Percentiles rank a stretch among this genome's conserved stretches.
phyloP scores from a whole-genome alignment of 306 rosid species.

The Cicer chorassanicum region DNA sequence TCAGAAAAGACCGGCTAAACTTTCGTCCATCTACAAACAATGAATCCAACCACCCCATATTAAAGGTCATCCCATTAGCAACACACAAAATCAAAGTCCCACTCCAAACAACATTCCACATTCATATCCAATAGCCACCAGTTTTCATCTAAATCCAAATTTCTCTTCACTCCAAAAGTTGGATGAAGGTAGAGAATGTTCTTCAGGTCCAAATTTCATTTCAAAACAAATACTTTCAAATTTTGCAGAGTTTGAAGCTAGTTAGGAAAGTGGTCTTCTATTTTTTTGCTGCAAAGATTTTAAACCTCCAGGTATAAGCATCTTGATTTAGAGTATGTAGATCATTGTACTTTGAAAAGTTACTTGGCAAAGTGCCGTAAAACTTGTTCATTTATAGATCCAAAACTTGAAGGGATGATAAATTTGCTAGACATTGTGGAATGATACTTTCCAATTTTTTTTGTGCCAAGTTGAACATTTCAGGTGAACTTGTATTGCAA shows the following conservation, averaged over 20 bases:
- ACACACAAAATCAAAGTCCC: constrained; percentile 36
- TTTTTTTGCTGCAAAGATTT: constrained; percentile 46
- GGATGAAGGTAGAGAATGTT: not conserved
- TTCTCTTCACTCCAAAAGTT: not conserved
- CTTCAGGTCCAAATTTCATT: not conserved
- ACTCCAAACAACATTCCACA: constrained; percentile 47
- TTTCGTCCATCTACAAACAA: too few relatives aligned
- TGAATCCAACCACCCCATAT: not conserved
- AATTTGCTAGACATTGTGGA: constrained; percentile 47
- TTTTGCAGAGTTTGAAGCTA: constrained; percentile 44
- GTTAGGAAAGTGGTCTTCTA: constrained; percentile 44
- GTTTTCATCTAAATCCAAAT: constrained; percentile 48
- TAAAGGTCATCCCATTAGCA: too few relatives aligned
- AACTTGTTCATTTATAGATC: constrained; percentile 45
- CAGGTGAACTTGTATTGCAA: not conserved
- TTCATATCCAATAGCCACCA: constrained; percentile 47
- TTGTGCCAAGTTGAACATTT: not conserved
- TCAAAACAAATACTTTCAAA: constrained; percentile 45
- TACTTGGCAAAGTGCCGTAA: constrained; percentile 37
- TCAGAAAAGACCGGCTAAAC: too few relatives aligned
- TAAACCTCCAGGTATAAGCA: not conserved
- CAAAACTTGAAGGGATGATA: constrained; percentile 7
- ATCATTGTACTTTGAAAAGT: not conserved
- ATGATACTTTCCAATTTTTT: constrained; percentile 12
- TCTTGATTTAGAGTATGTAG: not conserved